A percentile compares a stretch with the other conserved stretches of the same genome.
These are phyloP conservation scores for Chrysoporthe cubensis DNA, from an alignment of 2,329 filamentous ascomycete genomes.

Conservation along the genomic window DNA sequence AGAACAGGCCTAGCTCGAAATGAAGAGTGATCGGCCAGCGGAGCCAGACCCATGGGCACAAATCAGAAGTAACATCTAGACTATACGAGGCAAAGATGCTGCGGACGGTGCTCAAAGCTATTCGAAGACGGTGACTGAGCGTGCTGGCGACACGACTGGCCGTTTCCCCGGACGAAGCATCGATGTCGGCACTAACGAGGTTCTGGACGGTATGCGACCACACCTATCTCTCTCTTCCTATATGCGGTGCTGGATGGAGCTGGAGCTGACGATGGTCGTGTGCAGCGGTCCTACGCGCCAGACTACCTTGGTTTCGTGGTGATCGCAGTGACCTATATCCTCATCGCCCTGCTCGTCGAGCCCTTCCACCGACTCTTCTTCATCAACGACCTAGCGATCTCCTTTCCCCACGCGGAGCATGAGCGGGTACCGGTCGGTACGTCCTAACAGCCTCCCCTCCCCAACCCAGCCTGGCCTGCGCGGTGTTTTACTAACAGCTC, in stretches of 20 bases:
- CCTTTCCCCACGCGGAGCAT: constrained; percentile 81
- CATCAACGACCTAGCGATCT: constrained; percentile 80
- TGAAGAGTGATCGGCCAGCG: constrained; percentile 22
- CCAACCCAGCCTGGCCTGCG: too few species aligned
- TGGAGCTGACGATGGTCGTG: constrained; percentile 17
- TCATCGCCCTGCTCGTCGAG: constrained; percentile 69
- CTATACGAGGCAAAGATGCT: constrained; percentile 39
- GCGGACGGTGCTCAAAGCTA: constrained; percentile 40
- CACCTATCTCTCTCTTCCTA: not conserved
- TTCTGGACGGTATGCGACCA: constrained; percentile 51
- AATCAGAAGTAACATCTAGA: constrained; percentile 10
- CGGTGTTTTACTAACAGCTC: not conserved
- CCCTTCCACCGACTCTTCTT: constrained; percentile 97
- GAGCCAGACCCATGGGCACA: constrained; percentile 7
- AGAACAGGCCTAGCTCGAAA: constrained; percentile 20
- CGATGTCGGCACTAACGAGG: constrained; percentile 41
- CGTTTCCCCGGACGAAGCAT: constrained; percentile 26
- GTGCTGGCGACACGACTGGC: constrained; percentile 41
- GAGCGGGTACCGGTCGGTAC: constrained; percentile 81
- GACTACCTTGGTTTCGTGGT: constrained; percentile 82
- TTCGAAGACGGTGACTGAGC: constrained; percentile 49
- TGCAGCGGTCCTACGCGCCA: constrained; percentile 78
- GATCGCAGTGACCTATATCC: constrained; percentile 69
- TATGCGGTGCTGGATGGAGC: constrained; percentile 21
- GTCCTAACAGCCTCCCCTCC: constrained; percentile 37